phyloP scores from a whole-genome alignment of 768 basidiomycete genomes.

The Podaxis mareebaensis region DNA sequence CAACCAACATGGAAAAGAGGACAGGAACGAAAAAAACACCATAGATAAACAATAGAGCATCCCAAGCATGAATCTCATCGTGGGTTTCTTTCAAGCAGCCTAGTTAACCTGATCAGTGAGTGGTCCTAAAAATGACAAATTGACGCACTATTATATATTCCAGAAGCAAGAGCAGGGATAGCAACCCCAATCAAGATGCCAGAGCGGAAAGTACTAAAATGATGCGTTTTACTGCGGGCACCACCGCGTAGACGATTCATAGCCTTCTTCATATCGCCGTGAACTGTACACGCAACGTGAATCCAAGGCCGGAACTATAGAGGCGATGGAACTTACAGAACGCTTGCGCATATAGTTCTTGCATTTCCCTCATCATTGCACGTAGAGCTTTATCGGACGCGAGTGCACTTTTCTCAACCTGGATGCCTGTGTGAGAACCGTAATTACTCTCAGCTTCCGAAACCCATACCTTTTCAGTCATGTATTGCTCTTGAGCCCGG shows the following conservation, averaged over 20 bases:
- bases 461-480: slow-evolving; percentile 64
- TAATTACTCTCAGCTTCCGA: background rate
- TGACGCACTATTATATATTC: slow-evolving; percentile 56
- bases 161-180: slow-evolving; percentile 65
- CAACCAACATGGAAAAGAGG: slow-evolving; percentile 74
- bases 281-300: slow-evolving; percentile 31
- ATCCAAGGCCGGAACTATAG: slow-evolving; percentile 4
- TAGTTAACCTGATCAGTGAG: slow-evolving; percentile 48
- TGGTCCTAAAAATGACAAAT: background rate
- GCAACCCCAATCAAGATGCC: slow-evolving; percentile 74
- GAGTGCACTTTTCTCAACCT: slow-evolving; percentile 73
- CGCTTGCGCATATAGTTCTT: slow-evolving; percentile 70
- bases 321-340: slow-evolving; percentile 60
- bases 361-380: slow-evolving; percentile 72
- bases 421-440: background rate
- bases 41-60: slow-evolving; percentile 77
- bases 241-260: slow-evolving; percentile 61
- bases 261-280: slow-evolving; percentile 81
- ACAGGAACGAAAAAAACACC: slow-evolving; percentile 71
- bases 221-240: slow-evolving; percentile 53
- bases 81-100: slow-evolving; percentile 39
- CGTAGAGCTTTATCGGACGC: slow-evolving; percentile 61
- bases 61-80: slow-evolving; percentile 63
- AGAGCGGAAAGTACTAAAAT: slow-evolving; percentile 72
- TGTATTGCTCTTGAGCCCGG: slow-evolving; percentile 74